Base-by-base conservation (phyloP, 129 eudicot species). In the Lactuca saligna region DNA sequence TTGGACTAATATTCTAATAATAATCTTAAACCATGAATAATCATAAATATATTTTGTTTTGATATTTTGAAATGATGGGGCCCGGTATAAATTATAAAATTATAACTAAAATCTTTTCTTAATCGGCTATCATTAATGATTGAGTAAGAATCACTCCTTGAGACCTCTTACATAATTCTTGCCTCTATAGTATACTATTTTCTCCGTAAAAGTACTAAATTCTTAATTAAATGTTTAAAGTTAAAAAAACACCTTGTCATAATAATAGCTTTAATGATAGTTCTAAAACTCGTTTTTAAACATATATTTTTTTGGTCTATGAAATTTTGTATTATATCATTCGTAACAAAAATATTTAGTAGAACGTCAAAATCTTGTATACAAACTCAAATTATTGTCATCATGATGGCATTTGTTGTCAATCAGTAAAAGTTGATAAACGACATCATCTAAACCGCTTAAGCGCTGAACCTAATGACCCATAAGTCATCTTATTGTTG, bases 81-180 rank as follows among this genome's bases (percentile, higher is more conserved):
- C 31, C 50, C 42, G 8, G 44, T 39, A 29, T 54, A 49, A 53
- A 12, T 11, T 8, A 39, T n/a, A 54, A 35, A 64, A 38, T 29
- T 54, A 64, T 55, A 48, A 56, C 66, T 54, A 39, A 25, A 42
- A 63, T 29, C 50, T 39, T 63, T 54, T 35, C 64, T 73, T 63
- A 54, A 50, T 66, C 57, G n/a, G 5, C 71, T 20, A 54, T 55
- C 17, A 37, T 62, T 63, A 35, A 55, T 31, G 66, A 42, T 74
- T 50, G 78, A 65, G 78, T 74, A 55, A 9, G 78, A 65, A 74
- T 54, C 70, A 74, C 78, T 74, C 78, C 37, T 65, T 42, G 65
- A 64, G 63, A 64, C 65, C 72, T 55, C 65, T 9, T 63, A 64
- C 33, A 64, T 62, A 14, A 17, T 57, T 58, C 63, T 50, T 56